A percentile compares a stretch with the other conserved stretches of the same genome.
phyloP scores from a whole-genome alignment of 768 basidiomycete genomes.

The Leccinum boreale region DNA sequence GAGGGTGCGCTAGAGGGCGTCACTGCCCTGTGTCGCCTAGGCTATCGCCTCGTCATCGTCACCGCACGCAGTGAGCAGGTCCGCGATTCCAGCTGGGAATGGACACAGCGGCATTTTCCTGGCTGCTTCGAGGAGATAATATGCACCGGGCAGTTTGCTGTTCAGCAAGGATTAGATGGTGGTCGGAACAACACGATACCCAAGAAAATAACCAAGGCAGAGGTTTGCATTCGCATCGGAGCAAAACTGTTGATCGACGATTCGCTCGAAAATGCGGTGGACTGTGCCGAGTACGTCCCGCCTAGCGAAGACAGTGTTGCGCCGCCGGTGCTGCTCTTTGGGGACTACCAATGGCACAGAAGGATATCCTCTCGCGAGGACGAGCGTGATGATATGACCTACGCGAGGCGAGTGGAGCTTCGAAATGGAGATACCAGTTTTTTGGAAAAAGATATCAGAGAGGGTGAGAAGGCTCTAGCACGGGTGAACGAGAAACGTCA shows the following conservation, averaged over 20 bases:
- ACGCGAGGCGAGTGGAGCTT: conserved; percentile 44
- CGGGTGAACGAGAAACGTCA: conserved; percentile 44
- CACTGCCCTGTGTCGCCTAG: conserved; percentile 53
- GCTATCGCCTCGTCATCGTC: conserved; percentile 68
- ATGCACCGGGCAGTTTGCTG: conserved; percentile 72
- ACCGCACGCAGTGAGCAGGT: conserved; percentile 64
- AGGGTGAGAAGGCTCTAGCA: conserved; percentile 33
- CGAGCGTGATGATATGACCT: conserved; percentile 50
- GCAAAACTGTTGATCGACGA: conserved; percentile 76
- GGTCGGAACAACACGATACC: conserved; percentile 35
- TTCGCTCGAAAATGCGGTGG: conserved; percentile 72
- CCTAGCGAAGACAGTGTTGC: conserved; percentile 19
- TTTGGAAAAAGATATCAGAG: conserved; percentile 47
- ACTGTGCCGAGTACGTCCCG: conserved; percentile 40
- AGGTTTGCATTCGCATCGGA: conserved; percentile 61
- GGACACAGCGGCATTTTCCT: conserved; percentile 65
- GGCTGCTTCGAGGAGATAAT: conserved; percentile 60
- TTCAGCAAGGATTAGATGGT: conserved; percentile 34
- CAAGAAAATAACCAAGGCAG: conserved; percentile 67
- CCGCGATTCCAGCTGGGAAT: conserved; percentile 58
- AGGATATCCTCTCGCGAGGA: conserved; percentile 47
- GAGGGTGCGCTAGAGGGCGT: conserved; percentile 60
- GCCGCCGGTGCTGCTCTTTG: conserved; percentile 69
- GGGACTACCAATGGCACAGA: conserved; percentile 74
- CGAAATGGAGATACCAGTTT: conserved; percentile 48